A percentile compares a stretch with the other conserved stretches of the same genome.
Evolutionary conservation across 805 yeast species (phyloP).

Genomic region (Candida boidinii): DNA sequence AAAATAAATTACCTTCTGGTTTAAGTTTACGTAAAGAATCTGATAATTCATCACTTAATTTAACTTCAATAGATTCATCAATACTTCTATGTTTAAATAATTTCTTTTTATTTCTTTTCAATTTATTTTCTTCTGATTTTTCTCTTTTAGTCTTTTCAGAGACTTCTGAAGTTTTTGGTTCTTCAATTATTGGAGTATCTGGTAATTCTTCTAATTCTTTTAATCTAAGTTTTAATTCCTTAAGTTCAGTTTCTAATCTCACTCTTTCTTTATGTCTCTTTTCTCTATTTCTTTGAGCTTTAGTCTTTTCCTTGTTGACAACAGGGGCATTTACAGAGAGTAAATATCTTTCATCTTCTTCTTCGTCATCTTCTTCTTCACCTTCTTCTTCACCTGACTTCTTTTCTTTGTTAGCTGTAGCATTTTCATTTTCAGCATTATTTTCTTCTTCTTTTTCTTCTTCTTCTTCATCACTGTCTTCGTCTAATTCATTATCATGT

Average conservation of each 20-base stretch:
- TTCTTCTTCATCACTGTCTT: conserved; percentile 29
- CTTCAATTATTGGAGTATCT: conserved; percentile 32
- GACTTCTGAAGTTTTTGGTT: conserved; percentile 2
- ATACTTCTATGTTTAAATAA: conserved; percentile 33
- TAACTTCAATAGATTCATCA: conserved; percentile 55
- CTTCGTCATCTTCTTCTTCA: conserved; percentile 26
- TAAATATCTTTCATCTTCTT: conserved; percentile 23
- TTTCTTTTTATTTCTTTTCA: conserved; percentile 24
- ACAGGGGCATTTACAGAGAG: conserved; percentile 72
- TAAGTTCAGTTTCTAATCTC: conserved; percentile 43
- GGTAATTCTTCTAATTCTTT: conserved; percentile 46
- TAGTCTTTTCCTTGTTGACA: conserved; percentile 62
- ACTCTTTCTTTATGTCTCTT: conserved; percentile 52
- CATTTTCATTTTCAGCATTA: conserved; percentile 20
- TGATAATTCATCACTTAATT: conserved; percentile 80
- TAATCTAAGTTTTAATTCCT: conserved; percentile 51
- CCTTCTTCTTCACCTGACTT: conserved; percentile 25
- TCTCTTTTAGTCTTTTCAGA: conserved; percentile 6
- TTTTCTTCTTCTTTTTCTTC: conserved; percentile 30
- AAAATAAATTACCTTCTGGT: conserved; percentile 84
- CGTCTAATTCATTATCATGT: conserved; percentile 46
- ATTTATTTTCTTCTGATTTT: conserved; percentile 13
- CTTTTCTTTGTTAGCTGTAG: too few species aligned
- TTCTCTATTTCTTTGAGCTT: conserved; percentile 65
- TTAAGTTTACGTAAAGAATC: conserved; percentile 76